Evolutionary conservation across 768 basidiomycete genomes (phyloP).

Genomic region (Boletus tylopilopsis): DNA sequence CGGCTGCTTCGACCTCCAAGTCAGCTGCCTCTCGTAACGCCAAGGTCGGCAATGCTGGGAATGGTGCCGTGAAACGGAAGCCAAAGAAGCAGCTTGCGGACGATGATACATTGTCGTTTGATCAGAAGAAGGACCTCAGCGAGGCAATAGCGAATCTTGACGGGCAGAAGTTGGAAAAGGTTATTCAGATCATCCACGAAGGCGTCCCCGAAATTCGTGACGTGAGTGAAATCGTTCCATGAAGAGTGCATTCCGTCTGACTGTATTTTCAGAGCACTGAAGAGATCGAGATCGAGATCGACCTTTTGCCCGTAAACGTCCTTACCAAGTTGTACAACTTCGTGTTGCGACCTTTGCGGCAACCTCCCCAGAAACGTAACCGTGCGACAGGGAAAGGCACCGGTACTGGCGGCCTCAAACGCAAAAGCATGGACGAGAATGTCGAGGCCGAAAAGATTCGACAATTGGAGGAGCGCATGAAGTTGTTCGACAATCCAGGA

Average conservation of each 20-base stretch:
- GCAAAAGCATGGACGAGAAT: constrained; percentile 97
- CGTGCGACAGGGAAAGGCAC: constrained; percentile 67
- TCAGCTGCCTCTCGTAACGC: constrained; percentile 42
- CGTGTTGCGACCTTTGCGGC: constrained; percentile 76
- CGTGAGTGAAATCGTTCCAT: constrained; percentile 49
- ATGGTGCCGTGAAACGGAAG: constrained; percentile 51
- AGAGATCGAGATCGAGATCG: constrained; percentile 99
- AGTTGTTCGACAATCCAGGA: constrained; percentile 67
- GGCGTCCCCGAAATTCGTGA: constrained; percentile 91
- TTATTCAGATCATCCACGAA: constrained; percentile 93
- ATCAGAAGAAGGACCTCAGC: constrained; percentile 98
- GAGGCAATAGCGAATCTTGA: constrained; percentile 89
- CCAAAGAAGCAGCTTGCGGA: constrained; percentile 66
- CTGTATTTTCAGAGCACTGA: constrained; percentile 69
- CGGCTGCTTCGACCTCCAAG: constrained; percentile 66
- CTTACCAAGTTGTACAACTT: constrained; percentile 94
- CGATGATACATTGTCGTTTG: constrained; percentile 84
- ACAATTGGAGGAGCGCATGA: constrained; percentile 83
- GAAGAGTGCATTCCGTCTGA: constrained; percentile 9
- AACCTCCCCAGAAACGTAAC: constrained; percentile 61
- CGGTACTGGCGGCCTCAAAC: constrained; percentile 85
- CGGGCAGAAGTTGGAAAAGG: constrained; percentile 77
- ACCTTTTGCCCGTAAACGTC: constrained; percentile 79
- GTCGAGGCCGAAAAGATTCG: constrained; percentile 95
- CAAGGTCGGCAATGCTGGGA: constrained; percentile 38